These are phyloP conservation scores for Chondrus crispus DNA, from an alignment of 23 red algal genomes.

Conservation along the genomic window DNA sequence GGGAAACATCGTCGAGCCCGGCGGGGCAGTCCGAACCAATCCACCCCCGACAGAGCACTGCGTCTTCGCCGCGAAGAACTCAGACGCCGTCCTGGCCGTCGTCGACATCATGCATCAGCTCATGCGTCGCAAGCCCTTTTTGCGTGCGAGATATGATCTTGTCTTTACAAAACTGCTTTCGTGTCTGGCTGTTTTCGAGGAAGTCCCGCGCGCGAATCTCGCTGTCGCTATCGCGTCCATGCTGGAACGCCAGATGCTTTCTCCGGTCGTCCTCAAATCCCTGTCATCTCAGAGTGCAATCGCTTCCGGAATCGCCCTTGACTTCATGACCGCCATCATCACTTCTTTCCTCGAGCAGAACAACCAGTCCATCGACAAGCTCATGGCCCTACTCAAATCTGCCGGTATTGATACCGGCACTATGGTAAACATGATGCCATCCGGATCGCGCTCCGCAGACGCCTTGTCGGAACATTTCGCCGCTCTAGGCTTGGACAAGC, in stretches of 20 bases:
- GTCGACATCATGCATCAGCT: slow-evolving; percentile 80
- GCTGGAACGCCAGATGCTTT: slow-evolving; percentile 68
- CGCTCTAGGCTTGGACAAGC: slow-evolving; percentile 61
- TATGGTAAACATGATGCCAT: slow-evolving; percentile 81
- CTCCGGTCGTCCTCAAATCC: slow-evolving; percentile 21
- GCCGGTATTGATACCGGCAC: slow-evolving; percentile 74
- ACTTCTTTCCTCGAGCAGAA: slow-evolving; percentile 52
- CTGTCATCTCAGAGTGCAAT: slow-evolving; percentile 34
- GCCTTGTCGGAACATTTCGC: slow-evolving; percentile 67
- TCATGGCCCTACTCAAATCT: slow-evolving; percentile 56
- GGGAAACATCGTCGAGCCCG: slow-evolving; percentile 85
- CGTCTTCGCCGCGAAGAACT: slow-evolving; percentile 32
- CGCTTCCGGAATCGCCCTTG: slow-evolving; percentile 58
- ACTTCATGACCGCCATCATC: slow-evolving; percentile 76
- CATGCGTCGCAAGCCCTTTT: slow-evolving; percentile 81
- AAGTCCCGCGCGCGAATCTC: slow-evolving; percentile 38
- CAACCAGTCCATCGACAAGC: slow-evolving; percentile 65
- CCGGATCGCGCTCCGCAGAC: slow-evolving; percentile 52
- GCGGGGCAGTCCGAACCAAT: slow-evolving; percentile 53
- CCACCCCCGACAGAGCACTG: slow-evolving; percentile 55
- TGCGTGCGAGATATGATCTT: slow-evolving; percentile 59
- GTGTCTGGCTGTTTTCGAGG: slow-evolving; percentile 52
- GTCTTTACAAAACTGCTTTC: slow-evolving; percentile 66
- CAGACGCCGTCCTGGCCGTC: slow-evolving; percentile 35
- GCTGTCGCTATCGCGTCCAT: slow-evolving; percentile 57